phyloP scores from a whole-genome alignment of 2,329 filamentous ascomycete genomes.

The Capronia coronata region DNA sequence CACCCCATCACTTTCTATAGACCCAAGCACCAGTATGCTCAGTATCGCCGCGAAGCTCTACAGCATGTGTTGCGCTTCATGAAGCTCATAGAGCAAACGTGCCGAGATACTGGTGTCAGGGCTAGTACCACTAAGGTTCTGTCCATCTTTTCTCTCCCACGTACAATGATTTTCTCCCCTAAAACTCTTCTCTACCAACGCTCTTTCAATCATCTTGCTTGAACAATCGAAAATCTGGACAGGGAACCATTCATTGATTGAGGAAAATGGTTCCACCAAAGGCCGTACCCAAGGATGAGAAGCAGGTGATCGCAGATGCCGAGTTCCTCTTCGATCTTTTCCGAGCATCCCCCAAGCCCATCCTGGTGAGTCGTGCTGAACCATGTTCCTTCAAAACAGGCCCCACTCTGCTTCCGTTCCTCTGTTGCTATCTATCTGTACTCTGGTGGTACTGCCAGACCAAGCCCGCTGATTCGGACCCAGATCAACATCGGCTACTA shows the following conservation, averaged over 20 bases:
- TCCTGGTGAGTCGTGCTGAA: constrained; percentile 7
- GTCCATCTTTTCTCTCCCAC: no score
- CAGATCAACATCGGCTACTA: constrained; percentile 15
- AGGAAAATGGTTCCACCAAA: constrained; percentile 9
- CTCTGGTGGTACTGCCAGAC: no score
- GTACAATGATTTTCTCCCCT: no score
- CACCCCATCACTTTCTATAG: no score
- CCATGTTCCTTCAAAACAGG: background rate
- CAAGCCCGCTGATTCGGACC: background rate
- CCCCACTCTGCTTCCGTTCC: background rate
- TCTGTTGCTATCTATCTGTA: background rate
- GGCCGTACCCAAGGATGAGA: background rate
- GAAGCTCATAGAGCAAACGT: no score
- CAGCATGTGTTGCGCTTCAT: no score
- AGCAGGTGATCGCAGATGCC: constrained; percentile 12
- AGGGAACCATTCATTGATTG: background rate
- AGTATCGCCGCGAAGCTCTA: no score
- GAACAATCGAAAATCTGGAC: background rate
- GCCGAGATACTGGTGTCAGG: no score
- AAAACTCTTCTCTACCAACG: no score
- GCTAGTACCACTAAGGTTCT: no score
- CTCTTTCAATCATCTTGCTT: no score
- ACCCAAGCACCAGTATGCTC: no score
- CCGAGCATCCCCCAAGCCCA: constrained; percentile 7
- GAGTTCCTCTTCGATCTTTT: constrained; percentile 14